Evolutionary conservation across 1,139 yeast genomes (phyloP).

Genomic region (Blastobotrys persicus): DNA sequence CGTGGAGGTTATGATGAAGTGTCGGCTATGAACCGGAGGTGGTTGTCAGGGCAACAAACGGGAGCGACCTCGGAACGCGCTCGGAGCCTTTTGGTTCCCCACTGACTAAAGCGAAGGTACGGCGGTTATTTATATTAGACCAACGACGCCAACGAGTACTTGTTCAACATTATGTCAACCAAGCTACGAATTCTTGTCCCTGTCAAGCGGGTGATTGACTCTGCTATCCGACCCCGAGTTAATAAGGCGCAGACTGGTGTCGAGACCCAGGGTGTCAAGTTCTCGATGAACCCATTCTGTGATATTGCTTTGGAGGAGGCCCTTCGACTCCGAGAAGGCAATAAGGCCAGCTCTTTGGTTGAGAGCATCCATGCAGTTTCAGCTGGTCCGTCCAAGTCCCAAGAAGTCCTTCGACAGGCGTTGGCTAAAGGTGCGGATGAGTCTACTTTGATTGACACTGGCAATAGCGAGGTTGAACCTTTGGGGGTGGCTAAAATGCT

Average conservation of each 20-base stretch:
- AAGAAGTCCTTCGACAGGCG: conserved; percentile 84
- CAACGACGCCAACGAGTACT: not conserved
- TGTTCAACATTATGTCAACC: conserved; percentile 11
- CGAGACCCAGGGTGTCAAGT: conserved; percentile 87
- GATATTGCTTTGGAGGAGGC: conserved; percentile 97
- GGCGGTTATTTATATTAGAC: conserved; percentile 3
- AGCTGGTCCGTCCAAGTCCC: conserved; percentile 83
- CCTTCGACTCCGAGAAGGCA: conserved; percentile 64
- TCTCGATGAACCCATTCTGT: conserved; percentile 93
- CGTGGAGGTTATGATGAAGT: too few relatives aligned
- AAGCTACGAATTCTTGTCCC: conserved; percentile 82
- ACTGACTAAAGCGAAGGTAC: too few relatives aligned
- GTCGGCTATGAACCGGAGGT: conserved; percentile 3
- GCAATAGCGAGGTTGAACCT: conserved; percentile 75
- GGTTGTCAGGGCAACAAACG: conserved; percentile 2
- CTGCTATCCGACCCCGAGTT: conserved; percentile 89
- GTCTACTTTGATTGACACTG: conserved; percentile 77
- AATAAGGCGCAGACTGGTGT: conserved; percentile 83
- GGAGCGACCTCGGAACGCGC: not conserved
- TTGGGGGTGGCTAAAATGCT: conserved; percentile 84
- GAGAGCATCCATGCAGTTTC: conserved; percentile 89
- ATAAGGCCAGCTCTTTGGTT: conserved; percentile 56
- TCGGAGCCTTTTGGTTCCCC: conserved; percentile 5
- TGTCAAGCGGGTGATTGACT: conserved; percentile 90
- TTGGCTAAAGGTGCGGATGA: conserved; percentile 93